Conservation (phyloP, 2,329 filamentous ascomycete genomes). For the Triangularia setosa region DNA sequence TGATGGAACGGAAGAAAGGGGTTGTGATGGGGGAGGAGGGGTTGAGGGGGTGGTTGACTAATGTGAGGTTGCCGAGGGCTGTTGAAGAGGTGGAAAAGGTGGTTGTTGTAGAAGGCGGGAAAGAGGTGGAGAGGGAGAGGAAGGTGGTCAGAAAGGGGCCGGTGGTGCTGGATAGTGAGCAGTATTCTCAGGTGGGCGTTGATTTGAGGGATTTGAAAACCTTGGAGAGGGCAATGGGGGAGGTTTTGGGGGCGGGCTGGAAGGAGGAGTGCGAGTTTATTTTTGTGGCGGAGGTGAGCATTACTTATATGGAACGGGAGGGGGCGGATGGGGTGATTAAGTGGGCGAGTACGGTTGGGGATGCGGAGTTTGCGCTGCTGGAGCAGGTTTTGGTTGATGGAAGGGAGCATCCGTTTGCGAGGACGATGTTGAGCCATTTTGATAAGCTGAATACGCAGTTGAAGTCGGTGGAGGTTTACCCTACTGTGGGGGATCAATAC, state of each 20-base stretch:
- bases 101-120: too few relatives aligned
- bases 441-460: constrained; percentile 74
- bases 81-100: not conserved
- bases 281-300: constrained; percentile 84
- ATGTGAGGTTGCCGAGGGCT: constrained; percentile 31
- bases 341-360: constrained; percentile 70
- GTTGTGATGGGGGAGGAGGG: constrained; percentile 62
- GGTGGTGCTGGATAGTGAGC: constrained; percentile 60
- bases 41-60: constrained; percentile 50
- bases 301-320: constrained; percentile 80
- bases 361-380: constrained; percentile 77
- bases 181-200: constrained; percentile 77
- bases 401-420: constrained; percentile 73
- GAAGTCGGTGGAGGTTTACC: constrained; percentile 69
- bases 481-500: constrained; percentile 60
- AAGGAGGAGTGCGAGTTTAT: constrained; percentile 60
- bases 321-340: constrained; percentile 69
- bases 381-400: constrained; percentile 84
- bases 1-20: constrained; percentile 70
- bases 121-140: too few relatives aligned
- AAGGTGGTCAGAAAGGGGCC: not conserved
- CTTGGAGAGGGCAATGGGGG: constrained; percentile 57
- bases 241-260: constrained; percentile 45
- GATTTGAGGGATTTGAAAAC: constrained; percentile 66
- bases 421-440: constrained; percentile 82